Evolutionary conservation across 1,284 basidiomycete species (phyloP), one percentile per base, ranked within the genome.

Genomic region (Vanrija humicola): DNA sequence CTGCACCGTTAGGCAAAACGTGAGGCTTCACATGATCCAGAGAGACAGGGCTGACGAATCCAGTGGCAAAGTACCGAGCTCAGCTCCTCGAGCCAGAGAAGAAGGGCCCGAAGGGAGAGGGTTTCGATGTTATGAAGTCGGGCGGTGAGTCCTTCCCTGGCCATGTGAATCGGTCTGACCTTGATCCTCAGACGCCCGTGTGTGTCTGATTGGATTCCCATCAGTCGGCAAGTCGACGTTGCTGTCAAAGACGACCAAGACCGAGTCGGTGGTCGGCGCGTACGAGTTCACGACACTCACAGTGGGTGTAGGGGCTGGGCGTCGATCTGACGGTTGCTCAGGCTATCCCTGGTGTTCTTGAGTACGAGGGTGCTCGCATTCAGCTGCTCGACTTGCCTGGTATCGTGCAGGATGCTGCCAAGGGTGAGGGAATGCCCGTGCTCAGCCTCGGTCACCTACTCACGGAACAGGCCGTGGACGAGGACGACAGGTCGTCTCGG

Each of bases 241-340:
- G 43, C 81, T 98, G 28, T 88, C 84, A 69, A 97, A 95, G 76
- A 84, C 87, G 60, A 98, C 95, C 0, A 87, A 94, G 64, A 98
- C 96, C 1, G 80, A 85, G 50, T 93, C 89, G 2, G 88, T 88
- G 66, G 80, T 89, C 0, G 95, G 94, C 10, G 90, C 92, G 9
- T 98, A 98, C 73, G 94, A 97, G 73, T 98, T 96, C 77, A 97
- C 93, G 1, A 95, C 90, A 3, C 81, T 94, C 38, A 93, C 92
- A 16, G 88, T 86, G 68, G 62, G 82, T 73, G 3, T 0, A 25
- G 34, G 28, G 14, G 26, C 4, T 40, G 21, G 6, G 28, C 44
- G 43, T 26, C 38, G 9, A 38, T 50, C 26, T 43, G 25, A 42
- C 38, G 48, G 7, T 25, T 15, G 19, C 39, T 28, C 65, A 90